phyloP scores from a whole-genome alignment of 306 rosid species.

The Acacia melanoxylon region DNA sequence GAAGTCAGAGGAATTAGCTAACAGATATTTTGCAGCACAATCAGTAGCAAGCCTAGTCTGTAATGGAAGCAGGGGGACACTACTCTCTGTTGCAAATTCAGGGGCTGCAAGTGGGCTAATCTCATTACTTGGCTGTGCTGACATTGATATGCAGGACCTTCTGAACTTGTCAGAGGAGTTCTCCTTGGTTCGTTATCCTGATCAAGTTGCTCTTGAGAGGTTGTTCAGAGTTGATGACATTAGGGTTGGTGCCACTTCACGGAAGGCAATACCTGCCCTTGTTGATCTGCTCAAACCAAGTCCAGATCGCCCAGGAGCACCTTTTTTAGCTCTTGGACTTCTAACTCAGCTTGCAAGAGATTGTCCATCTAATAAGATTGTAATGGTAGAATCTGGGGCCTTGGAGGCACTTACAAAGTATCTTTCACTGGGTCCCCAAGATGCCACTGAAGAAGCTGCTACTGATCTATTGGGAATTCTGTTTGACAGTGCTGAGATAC shows the following conservation, averaged over 20 bases:
- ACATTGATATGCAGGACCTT: slow-evolving; percentile 85
- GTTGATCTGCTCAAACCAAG: slow-evolving; percentile 99
- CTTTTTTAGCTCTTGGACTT: slow-evolving; percentile 88
- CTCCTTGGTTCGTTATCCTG: slow-evolving; percentile 84
- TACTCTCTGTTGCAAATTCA: slow-evolving; percentile 93
- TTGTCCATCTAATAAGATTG: slow-evolving; percentile 85
- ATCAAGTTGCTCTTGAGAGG: slow-evolving; percentile 95
- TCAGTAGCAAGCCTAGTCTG: slow-evolving; percentile 90
- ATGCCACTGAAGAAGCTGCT: slow-evolving; percentile 98
- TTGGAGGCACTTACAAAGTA: slow-evolving; percentile 92
- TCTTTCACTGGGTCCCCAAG: slow-evolving; percentile 96
- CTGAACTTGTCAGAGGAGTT: slow-evolving; percentile 91
- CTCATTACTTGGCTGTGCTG: slow-evolving; percentile 94
- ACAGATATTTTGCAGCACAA: slow-evolving; percentile 97
- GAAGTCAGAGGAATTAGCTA: slow-evolving; percentile 80
- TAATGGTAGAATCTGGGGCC: slow-evolving; percentile 97
- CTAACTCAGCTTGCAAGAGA: slow-evolving; percentile 86
- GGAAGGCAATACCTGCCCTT: slow-evolving; percentile 94
- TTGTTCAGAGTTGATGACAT: slow-evolving; percentile 97
- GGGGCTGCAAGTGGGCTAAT: slow-evolving; percentile 97
- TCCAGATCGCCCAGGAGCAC: slow-evolving; percentile 99
- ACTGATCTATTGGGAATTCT: slow-evolving; percentile 91
- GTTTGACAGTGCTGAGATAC: slow-evolving; percentile 93
- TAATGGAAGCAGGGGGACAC: slow-evolving; percentile 99
- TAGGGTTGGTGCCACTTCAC: slow-evolving; percentile 91